Conservation (phyloP, 305 asterid genomes). For the Fraxinus greggii region DNA sequence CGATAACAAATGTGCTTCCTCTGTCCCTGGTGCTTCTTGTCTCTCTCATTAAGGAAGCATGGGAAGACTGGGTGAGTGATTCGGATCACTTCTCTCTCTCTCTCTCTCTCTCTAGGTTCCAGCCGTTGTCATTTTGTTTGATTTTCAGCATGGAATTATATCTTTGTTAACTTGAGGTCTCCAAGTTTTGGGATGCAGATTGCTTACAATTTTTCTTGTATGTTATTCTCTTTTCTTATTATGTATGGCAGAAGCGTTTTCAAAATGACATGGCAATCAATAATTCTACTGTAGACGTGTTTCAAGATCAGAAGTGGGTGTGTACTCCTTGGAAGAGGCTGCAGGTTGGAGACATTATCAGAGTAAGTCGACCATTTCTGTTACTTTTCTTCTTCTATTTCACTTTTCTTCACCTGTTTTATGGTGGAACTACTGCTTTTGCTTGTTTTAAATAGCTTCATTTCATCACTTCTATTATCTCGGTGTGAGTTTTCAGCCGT, state of each 20-base stretch:
- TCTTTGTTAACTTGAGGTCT: neutral
- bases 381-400: slow-evolving; percentile 18
- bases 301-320: slow-evolving; percentile 84
- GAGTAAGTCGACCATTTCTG: slow-evolving; percentile 50
- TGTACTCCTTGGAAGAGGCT: slow-evolving; percentile 91
- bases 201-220: slow-evolving; percentile 32
- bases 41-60: slow-evolving; percentile 94
- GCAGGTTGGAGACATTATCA: slow-evolving; percentile 96
- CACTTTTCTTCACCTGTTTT: slow-evolving; percentile 17
- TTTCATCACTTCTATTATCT: neutral
- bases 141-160: neutral
- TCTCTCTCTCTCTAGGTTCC: neutral
- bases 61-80: slow-evolving; percentile 99
- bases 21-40: slow-evolving; percentile 93
- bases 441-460: slow-evolving; percentile 1
- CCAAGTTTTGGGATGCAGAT: slow-evolving; percentile 19
- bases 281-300: slow-evolving; percentile 68
- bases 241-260: slow-evolving; percentile 76
- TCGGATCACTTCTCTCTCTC: slow-evolving; percentile 12
- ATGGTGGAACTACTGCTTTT: slow-evolving; percentile 4
- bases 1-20: slow-evolving; percentile 95
- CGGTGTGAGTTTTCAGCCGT: slow-evolving; percentile 19
- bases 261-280: slow-evolving; percentile 95
- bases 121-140: too few relatives aligned
- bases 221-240: slow-evolving; percentile 27